Evolutionary conservation across 108 stramenopile genomes (phyloP), one percentile per base, ranked within the genome.

Genomic region (Skeletonema tropicum): DNA sequence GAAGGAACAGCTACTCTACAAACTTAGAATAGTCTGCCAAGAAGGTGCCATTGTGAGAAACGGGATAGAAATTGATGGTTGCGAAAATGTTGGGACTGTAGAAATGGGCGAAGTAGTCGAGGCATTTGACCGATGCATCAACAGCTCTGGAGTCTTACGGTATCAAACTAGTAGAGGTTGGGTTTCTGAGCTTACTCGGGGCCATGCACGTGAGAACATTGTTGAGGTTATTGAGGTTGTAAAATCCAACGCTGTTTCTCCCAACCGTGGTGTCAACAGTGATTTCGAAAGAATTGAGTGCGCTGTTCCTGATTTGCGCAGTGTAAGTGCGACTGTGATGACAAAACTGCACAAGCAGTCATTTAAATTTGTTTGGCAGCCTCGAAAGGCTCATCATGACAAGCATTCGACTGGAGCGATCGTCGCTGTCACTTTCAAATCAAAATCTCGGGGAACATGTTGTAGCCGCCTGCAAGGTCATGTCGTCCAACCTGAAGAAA

Each of bases 121-220:
- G 58, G 94, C 91, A 7, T 88, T 68, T 65, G 94, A 96, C 66
- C 88, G 97, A 68, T 92, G 92, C 68, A 85, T 92, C 49, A 97
- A 94, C 69, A 83, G 90, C 5, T 93, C 88, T n/a, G 98, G 97
- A 31, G 90, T 97, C 17, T 62, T 97, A 49, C 84, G 98, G 19
- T 98, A 97, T 66, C 86, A 87, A 14, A 97, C 95, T 3, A 64
- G 52, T 7, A 73, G 88, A 49, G 98, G 98, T 1, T 98, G 97
- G 97, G 73, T 98, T 14, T 97, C 96, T 12, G 98, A 98, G 82
- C 84, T 89, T 62, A 92, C 94, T 9, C 89, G 97, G 13, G 95
- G 97, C 36, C 92, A 92, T 73, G 94, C 91, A 1, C 87, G 94
- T 26, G 95, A 97, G 67, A 94, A 96, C 17, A 96, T 98, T 60